Evolutionary conservation across 306 rosid species (phyloP).

Genomic region (Canavalia gladiata): DNA sequence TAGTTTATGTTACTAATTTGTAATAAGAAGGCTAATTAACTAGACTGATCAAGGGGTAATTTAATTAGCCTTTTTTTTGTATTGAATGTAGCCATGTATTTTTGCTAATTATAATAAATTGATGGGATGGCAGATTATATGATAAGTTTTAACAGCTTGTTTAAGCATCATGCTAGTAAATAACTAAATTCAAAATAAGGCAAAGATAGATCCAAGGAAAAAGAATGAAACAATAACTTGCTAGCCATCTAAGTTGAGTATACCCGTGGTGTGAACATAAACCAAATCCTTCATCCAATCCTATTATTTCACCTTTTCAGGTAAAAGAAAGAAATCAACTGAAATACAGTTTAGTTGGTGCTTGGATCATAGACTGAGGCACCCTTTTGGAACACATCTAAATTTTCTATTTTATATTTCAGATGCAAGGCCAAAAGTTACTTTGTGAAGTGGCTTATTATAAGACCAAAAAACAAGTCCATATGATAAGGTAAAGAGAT

Average conservation of each 20-base stretch:
- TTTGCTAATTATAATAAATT: slow-evolving; percentile 27
- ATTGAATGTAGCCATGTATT: neutral
- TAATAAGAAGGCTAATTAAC: slow-evolving; percentile 43
- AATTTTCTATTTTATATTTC: neutral
- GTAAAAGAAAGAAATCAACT: neutral
- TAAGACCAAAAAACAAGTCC: slow-evolving; percentile 19
- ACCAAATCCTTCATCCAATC: slow-evolving; percentile 2
- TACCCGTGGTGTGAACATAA: slow-evolving; percentile 2
- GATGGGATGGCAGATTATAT: neutral
- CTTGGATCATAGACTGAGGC: neutral
- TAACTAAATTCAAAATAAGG: neutral
- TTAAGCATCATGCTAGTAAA: neutral
- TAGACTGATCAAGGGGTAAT: slow-evolving; percentile 7
- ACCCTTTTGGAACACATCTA: slow-evolving; percentile 9
- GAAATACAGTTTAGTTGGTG: neutral
- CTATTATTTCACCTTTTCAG: neutral
- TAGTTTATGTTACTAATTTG: slow-evolving; percentile 31
- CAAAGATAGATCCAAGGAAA: neutral
- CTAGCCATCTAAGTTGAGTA: neutral
- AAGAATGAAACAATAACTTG: neutral
- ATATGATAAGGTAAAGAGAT: neutral
- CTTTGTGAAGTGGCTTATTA: slow-evolving; percentile 1
- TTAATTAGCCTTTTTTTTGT: slow-evolving; percentile 33
- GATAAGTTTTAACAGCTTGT: neutral
- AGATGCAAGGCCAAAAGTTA: neutral